Evolutionary conservation across 73 alveolate genomes (phyloP), one percentile per base, ranked within the genome.

Genomic region (Diophrys appendiculata): DNA sequence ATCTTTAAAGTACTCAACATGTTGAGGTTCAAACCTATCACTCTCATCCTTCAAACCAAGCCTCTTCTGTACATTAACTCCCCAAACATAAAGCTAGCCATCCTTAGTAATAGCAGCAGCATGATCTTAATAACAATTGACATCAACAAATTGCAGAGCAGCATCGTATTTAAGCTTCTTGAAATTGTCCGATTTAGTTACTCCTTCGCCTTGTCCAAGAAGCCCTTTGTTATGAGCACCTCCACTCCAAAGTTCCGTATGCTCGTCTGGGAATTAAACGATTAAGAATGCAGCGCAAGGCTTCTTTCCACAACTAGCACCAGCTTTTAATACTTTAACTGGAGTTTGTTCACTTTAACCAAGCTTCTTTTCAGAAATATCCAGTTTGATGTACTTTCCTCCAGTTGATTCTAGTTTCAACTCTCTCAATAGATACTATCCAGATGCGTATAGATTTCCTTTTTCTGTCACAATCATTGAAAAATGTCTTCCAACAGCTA

Each of bases 11-110:
- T 32, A 29, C 23, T 11, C 60, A 28, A 75, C 68, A 1, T 3
- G 86, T 1, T 76, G 52, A 70, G 91, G 76, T 22, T 32, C 32
- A 29, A 83, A 83, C 2, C 26, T 31, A 52, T 75, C 86, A 25
- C 82, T 33, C 43, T 76, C 73, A 0, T 34, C 29, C 52, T 74
- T 26, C 18, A 79, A 24, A 24, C 86, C 91, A 3, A 83, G 68
- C 52, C 82, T 29, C n/a, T 74, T 76, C 30, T 77, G 67, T 14
- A 78, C 70, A 56, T 85, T 85, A 32, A 54, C 52, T n/a, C 92
- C 92, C 92, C 92, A 85, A 0, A 80, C 92, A 29, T 78, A 85
- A 13, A 85, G 60, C 52, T 78, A 69, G 2, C 88, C 85, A 29
- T 85, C 92, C 14, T 68, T 52, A 25, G 86, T 70, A 14, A 85